Base-by-base conservation (phyloP, 495 filamentous ascomycete genomes). In the Penicillium pulvis region DNA sequence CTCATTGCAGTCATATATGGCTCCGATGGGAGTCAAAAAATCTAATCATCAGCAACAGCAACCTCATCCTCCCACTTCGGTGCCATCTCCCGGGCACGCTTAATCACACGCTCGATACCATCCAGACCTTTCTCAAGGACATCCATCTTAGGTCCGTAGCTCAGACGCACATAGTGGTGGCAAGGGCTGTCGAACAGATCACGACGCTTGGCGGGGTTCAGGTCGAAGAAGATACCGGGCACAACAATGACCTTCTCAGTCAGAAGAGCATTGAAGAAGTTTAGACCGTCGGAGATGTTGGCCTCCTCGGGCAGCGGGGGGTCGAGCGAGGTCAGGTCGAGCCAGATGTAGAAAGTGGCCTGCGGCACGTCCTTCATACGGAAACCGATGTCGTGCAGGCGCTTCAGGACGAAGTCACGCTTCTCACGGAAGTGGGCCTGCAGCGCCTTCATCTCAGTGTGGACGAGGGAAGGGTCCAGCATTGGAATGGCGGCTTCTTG, bases 151-250 rank as follows among this genome's bases (percentile, higher is more conserved):
- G 93, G 93, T 0, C 93, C 93, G 68, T 97, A 98, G 48, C 88
- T 92, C 64, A 97, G 78, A 45, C 93, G 85, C 45, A 97, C 91
- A 73, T 93, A 98, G 75, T 93, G 93, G 74, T 98, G 93, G 73
- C 93, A 98, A 49, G 93, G 93, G 47, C 86, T 90, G 71, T 97
- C 93, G 64, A 98, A 98, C 48, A 98, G 75, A 74, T 98, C 93
- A 58, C 93, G 79, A 54, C 93, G 79, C 68, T 89, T 87, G n/a
- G 87, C 86, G 12, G 93, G 93, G 76, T 98, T 97, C 65, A 98
- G 71, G 65, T 98, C 81, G 55, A 83, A 83, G 75, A 83, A 83
- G 70, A 98, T 97, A 46, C 93, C 93, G 0, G 93, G 92, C 0
- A 97, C 93, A 3, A 97, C 92, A 63, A 97, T 96, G 57, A 94